Conservation (phyloP, 78 protist genomes). For the Bodo saltans region DNA sequence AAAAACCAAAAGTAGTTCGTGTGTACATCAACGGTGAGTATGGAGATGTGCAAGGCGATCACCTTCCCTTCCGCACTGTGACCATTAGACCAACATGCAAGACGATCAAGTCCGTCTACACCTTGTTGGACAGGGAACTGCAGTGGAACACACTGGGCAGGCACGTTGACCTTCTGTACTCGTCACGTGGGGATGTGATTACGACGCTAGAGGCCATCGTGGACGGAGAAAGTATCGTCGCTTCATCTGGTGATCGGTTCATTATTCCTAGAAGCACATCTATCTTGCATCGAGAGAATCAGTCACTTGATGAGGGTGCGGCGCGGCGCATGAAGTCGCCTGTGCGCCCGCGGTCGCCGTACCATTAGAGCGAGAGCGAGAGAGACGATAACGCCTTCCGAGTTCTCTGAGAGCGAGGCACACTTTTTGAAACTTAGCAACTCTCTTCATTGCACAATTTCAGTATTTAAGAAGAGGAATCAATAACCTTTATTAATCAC, state of each 20-base stretch:
- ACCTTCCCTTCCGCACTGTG: conserved; percentile 8
- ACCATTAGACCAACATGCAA: conserved; percentile 1
- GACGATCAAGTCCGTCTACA: background rate
- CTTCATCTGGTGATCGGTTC: background rate
- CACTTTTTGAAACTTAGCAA: too few species aligned
- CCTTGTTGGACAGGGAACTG: conserved; percentile 6
- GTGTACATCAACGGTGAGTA: conserved; percentile 21
- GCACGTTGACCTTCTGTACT: background rate
- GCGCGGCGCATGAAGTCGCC: too few species aligned
- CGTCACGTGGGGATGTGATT: background rate
- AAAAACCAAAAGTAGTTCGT: background rate
- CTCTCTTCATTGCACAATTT: too few species aligned
- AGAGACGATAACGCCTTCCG: too few species aligned
- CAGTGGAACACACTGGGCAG: conserved; percentile 4
- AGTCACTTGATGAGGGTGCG: too few species aligned
- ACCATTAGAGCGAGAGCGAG: too few species aligned
- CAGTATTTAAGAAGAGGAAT: too few species aligned
- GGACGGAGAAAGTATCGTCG: background rate
- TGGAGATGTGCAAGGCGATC: background rate
- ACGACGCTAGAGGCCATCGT: background rate
- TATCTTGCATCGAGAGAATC: too few species aligned
- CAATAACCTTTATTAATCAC: too few species aligned
- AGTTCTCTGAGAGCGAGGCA: too few species aligned
- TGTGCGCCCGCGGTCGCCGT: too few species aligned
- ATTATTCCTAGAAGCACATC: background rate